These are phyloP conservation scores for Neurospora sublineolata DNA, from an alignment of 495 filamentous ascomycete genomes.

Conservation along the genomic window DNA sequence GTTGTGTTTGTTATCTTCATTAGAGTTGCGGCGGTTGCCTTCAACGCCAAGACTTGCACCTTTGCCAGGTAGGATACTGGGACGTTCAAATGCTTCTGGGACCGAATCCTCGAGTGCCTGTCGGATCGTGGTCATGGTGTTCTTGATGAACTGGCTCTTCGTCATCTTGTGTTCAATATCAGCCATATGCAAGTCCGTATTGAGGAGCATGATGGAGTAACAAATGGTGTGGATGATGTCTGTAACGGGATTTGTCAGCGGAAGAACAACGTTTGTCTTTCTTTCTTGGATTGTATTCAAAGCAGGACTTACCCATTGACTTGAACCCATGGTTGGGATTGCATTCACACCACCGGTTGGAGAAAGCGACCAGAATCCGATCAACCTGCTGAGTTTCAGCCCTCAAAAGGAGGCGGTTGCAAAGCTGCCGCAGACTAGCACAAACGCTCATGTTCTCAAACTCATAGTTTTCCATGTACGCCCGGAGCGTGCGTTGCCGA, in stretches of 20 bases:
- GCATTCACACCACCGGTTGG: conserved; percentile 83
- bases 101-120: conserved; percentile 60
- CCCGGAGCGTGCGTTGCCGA: conserved; percentile 55
- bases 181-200: conserved; percentile 90
- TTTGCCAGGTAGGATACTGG: conserved; percentile 33
- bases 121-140: conserved; percentile 83
- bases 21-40: conserved; percentile 19
- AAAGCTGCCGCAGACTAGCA: conserved; percentile 65
- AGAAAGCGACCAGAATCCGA: conserved; percentile 79
- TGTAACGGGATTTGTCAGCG: conserved; percentile 16
- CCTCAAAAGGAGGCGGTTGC: conserved; percentile 68
- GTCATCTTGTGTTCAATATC: conserved; percentile 97
- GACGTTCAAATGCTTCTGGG: conserved; percentile 52
- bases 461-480: conserved; percentile 88
- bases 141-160: conserved; percentile 83
- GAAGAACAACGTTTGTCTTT: neutral
- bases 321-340: conserved; percentile 95
- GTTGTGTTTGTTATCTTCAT: conserved; percentile 31
- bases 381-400: conserved; percentile 97
- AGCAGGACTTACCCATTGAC: conserved; percentile 50
- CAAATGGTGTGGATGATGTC: conserved; percentile 96
- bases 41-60: conserved; percentile 14
- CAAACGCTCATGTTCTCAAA: conserved; percentile 77
- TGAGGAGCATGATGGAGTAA: conserved; percentile 89
- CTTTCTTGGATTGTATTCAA: neutral